Evolutionary conservation across 2,329 filamentous ascomycete genomes (phyloP).

Genomic region (Sclerotinia borealis): DNA sequence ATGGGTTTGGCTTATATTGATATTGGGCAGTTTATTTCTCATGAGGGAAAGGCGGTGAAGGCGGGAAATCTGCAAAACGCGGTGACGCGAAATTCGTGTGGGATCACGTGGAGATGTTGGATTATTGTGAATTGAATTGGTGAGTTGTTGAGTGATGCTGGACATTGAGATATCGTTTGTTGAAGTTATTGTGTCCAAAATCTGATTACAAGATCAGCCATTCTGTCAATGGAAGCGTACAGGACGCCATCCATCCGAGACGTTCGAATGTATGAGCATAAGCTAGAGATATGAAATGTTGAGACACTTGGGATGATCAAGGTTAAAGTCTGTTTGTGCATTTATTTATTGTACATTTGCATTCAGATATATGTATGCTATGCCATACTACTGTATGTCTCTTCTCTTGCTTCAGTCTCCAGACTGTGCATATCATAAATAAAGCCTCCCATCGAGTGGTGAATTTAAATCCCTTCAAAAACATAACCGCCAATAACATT

Average conservation of each 20-base stretch:
- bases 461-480: constrained; percentile 14
- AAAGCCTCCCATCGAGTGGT: constrained; percentile 17
- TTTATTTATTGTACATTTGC: not conserved
- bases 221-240: not conserved
- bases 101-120: not conserved
- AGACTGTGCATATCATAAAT: not conserved
- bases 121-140: not conserved
- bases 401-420: constrained; percentile 1
- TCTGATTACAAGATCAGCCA: not conserved
- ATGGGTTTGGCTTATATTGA: not conserved
- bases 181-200: not conserved
- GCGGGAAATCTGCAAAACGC: not conserved
- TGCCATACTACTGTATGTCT: not conserved
- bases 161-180: not conserved
- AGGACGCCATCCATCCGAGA: not conserved
- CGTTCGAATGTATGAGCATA: not conserved
- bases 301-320: not conserved
- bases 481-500: not conserved
- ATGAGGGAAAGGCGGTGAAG: constrained; percentile 4
- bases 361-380: not conserved
- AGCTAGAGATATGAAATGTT: not conserved
- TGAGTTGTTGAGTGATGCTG: not conserved
- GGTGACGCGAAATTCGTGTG: constrained; percentile 4
- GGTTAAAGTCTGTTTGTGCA: not conserved
- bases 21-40: not conserved